Percentiles rank a stretch among this genome's conserved stretches.
phyloP scores from a whole-genome alignment of 139 green algal species.

The Chlorella sorokiniana region DNA sequence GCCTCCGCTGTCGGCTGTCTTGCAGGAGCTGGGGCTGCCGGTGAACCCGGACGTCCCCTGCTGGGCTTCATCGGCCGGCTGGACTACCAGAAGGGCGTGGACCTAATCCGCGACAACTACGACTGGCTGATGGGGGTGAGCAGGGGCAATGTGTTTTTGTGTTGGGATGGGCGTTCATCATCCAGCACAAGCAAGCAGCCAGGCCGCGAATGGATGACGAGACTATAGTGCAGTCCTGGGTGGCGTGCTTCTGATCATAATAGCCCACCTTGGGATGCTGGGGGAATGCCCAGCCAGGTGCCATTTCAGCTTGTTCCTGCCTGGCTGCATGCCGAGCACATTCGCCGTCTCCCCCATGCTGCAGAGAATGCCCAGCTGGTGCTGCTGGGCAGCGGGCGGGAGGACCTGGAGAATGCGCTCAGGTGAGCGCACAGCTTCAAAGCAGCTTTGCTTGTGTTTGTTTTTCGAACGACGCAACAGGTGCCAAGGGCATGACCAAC shows the following conservation, averaged over 20 bases:
- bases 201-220: not conserved
- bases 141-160: too few relatives aligned
- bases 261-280: too few relatives aligned
- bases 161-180: too few relatives aligned
- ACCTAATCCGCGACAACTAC: conserved; percentile 92
- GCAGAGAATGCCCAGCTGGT: conserved; percentile 83
- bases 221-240: too few relatives aligned
- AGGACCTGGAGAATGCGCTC: conserved; percentile 88
- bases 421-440: conserved; percentile 1
- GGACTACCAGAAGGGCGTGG: conserved; percentile 98
- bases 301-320: too few relatives aligned
- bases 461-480: not conserved
- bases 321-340: not conserved
- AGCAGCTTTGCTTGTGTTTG: not conserved
- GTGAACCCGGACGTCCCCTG: conserved; percentile 82
- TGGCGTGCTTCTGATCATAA: too few relatives aligned
- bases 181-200: too few relatives aligned
- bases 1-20: not conserved
- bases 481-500: not conserved
- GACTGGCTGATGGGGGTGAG: conserved; percentile 84
- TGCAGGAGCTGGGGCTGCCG: conserved; percentile 90
- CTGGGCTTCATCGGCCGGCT: conserved; percentile 93
- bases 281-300: too few relatives aligned
- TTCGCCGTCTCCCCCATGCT: not conserved
- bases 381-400: conserved; percentile 88